Evolutionary conservation across 371 early-diverging fungal genomes (phyloP), one percentile per base, ranked within the genome.

Genomic region (Sporodiniella umbellata): DNA sequence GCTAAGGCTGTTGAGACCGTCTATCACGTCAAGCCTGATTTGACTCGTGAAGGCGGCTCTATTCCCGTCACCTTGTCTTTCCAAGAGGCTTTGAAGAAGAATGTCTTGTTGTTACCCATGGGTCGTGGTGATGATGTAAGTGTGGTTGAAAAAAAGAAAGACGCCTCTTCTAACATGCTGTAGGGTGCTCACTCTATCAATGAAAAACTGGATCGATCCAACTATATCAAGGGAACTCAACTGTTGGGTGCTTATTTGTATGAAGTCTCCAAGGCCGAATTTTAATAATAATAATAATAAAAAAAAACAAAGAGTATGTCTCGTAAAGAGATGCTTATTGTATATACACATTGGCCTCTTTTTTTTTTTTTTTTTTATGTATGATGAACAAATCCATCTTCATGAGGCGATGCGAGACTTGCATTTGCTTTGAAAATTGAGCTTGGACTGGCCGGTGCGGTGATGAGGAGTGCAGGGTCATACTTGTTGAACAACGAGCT

Each of bases 21-120:
- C 19, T 95, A 86, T 68, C 80, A 84, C 43, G 86, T 88, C 58
- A 88, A 82, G 71, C 98, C 98, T 51, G 98, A 98, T 60, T 78
- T 90, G 63, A 98, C 97, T 19, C 88, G 98, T 64, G 98, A 98
- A 81, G 98, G 96, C 54, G 95, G 97, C 8, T 92, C 92, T 33
- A 98, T 98, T 60, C 98, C 98, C n/a, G 95, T 98, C 18, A 96
- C 97, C 10, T 79, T 98, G 53, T 93, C 94, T 18, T 96, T 98
- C 85, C 93, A 96, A 81, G 94, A 96, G 61, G 90, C 90, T 24
- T 78, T 98, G 22, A 71, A 89, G 49, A 89, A 89, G 81, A 93
- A 88, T 63, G 94, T 95, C 18, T 68, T 95, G 50, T 78, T 96
- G 58, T 76, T 95, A 60, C 96, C 95, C 28, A 93, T 95, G 94